Evolutionary conservation across 139 green algal species (phyloP), one percentile per base, ranked within the genome.

Genomic region (Raphidocelis subcapitata): DNA sequence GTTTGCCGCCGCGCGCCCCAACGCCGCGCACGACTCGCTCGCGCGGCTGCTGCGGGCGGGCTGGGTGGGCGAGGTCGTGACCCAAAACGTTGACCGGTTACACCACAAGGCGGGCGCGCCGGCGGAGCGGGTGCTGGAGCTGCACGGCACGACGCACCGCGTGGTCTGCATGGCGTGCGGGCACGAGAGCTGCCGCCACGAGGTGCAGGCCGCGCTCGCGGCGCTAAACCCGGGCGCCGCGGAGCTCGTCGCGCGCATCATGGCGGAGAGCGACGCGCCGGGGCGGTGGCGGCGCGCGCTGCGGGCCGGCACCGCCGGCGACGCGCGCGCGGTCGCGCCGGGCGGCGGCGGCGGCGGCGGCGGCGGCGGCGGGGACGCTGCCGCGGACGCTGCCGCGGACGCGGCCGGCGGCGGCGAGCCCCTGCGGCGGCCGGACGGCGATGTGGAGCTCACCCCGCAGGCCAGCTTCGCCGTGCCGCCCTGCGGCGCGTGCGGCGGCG

Each of bases 61-160:
- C 55, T 90, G 90, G 85, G 71, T 91, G 20, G 51, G n/a, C 1
- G 23, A 68, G 5, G 72, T 98, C 14, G 88, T 98, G 72, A 98
- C 94, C 0, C 94, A 98, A 70, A 98, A 98, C 56, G 94, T 98
- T n/a, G 94, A 98, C 86, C 76, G 94, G n/a, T 75, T 98, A 81
- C 91, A 97, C 72, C 85, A 90, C 5, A 84, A 82, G 61, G 91
- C 88, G 0, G 91, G 90, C 12, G 77, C 33, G 1, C 31, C 72
- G 18, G 31, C 62, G 8, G 44, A 41, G 0, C 33, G 75, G 1
- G 85, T 96, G 8, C 73, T 98, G 28, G 94, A 98, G 88, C 86
- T 98, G 62, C 94, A 98, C 74, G 94, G 94, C 35, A 97, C 91
- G 2, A 97, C 91, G 12, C 92, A 98, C 69, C 87, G 82, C 60